Conservation (phyloP, 73 alveolate species). For the Breviolum minutum region DNA sequence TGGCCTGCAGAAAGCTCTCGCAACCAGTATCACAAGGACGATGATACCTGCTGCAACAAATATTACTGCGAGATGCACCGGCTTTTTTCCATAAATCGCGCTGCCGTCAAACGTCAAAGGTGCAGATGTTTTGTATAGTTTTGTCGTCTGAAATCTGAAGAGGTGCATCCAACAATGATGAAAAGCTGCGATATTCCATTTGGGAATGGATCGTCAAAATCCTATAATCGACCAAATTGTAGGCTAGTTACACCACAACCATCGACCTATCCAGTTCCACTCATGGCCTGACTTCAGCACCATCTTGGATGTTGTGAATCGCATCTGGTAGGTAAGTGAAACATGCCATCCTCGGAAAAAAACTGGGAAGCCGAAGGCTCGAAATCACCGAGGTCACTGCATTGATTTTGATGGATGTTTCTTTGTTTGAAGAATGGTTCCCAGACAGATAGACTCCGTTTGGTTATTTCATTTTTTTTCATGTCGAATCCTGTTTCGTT, state of each 20-base stretch:
- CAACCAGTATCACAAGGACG: slow-evolving; percentile 88
- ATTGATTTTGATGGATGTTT: background rate
- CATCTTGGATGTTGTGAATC: slow-evolving; percentile 67
- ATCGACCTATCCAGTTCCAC: background rate
- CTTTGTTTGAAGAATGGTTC: background rate
- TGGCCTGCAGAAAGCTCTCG: slow-evolving; percentile 44
- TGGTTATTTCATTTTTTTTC: background rate
- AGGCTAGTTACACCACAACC: background rate
- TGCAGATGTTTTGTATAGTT: too few species aligned
- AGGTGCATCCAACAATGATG: too few species aligned
- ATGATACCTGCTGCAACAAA: slow-evolving; percentile 20
- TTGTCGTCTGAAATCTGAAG: too few species aligned
- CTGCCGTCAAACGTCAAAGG: too few species aligned
- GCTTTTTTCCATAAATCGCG: too few species aligned
- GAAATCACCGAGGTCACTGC: background rate
- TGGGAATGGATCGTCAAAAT: too few species aligned
- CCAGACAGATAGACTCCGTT: too few species aligned
- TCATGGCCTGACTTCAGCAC: slow-evolving; percentile 78
- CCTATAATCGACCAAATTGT: too few species aligned
- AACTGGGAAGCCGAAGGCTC: background rate
- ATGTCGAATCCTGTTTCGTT: background rate
- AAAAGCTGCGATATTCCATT: too few species aligned
- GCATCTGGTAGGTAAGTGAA: slow-evolving; percentile 77
- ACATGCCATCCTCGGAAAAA: slow-evolving; percentile 54
- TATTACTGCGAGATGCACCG: too few species aligned